Evolutionary conservation across 2,329 filamentous ascomycete genomes (phyloP), one percentile per base, ranked within the genome.

Genomic region (Talaromyces albobiverticillius): DNA sequence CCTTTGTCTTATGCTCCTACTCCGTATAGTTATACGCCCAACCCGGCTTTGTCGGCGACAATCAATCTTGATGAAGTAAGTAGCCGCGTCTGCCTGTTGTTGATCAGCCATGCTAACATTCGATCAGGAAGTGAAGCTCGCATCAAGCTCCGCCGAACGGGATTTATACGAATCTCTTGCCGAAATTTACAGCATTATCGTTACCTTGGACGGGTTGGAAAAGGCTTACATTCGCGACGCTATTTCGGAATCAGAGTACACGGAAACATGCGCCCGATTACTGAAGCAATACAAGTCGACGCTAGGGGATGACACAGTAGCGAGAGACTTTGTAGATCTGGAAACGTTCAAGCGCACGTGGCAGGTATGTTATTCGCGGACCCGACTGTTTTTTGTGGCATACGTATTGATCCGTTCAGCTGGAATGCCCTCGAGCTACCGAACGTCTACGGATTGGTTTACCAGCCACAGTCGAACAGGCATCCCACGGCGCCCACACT

Each of bases 201-300:
- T 96, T 58, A 97, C 94, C 0, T 79, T 99, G 3, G 94, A 99
- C 68, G 91, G 95, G 60, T 82, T 99, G 1, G 94, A 99, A 67
- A 96, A 95, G 71, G 95, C 93, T 0, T 99, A 96, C 67, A 83
- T 99, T 36, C 95, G 96, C 67, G 94, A 99, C 78, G 93, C 91
- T 20, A 87, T 99, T 48, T 84, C 88, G 5, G 94, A 97, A 73
- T 81, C 82, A 50, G 93, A 96, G 65, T 99, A 99, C 71, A 95
- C 92, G 1, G 94, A 97, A 68, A 96, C 94, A 61, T 99, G 95
- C 78, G 89, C 92, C 67, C 85, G 94, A 36, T 83, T 96, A 56
- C 74, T 99, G 63, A 95, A 96, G 74, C 94, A 99, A 76, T 99
- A 99, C 79, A 95, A 93, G 72, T 95, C 91, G 55, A 91, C 95